Percentiles rank a stretch among this genome's conserved stretches.
Conservation (phyloP, 2,329 filamentous ascomycete genomes). For the Tolypocladium guangdongense region DNA sequence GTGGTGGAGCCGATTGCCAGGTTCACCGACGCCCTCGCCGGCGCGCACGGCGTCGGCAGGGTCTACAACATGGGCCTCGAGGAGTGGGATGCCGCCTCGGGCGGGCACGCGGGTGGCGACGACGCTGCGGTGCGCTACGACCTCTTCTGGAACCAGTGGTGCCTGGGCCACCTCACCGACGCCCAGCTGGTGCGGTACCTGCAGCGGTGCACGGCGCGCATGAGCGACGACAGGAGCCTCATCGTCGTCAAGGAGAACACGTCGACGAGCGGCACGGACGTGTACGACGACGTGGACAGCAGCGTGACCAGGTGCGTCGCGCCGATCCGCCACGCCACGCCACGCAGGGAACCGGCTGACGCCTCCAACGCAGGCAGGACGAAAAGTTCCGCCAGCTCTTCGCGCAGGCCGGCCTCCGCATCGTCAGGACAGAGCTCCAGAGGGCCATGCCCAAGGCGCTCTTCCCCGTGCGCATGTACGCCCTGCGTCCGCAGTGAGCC, state of each 20-base stretch:
- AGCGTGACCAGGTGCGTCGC: conserved; percentile 52
- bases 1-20: conserved; percentile 72
- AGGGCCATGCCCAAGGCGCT: conserved; percentile 46
- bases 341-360: not conserved
- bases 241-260: conserved; percentile 52
- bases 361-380: conserved; percentile 41
- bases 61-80: conserved; percentile 63
- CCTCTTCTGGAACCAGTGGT: conserved; percentile 82
- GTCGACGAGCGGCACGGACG: conserved; percentile 29
- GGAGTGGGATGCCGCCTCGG: conserved; percentile 36
- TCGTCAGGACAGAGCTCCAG: conserved; percentile 59
- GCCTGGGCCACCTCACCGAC: conserved; percentile 68
- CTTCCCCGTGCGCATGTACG: conserved; percentile 68
- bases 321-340: not conserved
- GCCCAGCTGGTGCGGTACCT: conserved; percentile 59
- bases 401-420: conserved; percentile 49
- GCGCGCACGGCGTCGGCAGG: conserved; percentile 41
- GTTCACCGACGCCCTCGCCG: conserved; percentile 55
- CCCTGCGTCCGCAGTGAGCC: conserved; percentile 29
- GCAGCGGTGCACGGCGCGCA: conserved; percentile 36
- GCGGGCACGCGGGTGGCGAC: not conserved
- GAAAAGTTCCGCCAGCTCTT: conserved; percentile 60
- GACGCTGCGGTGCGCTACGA: conserved; percentile 46
- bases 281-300: conserved; percentile 63
- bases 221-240: conserved; percentile 8